Evolutionary conservation across 257 asterid genomes (phyloP).

Genomic region (Fraxinus americana): DNA sequence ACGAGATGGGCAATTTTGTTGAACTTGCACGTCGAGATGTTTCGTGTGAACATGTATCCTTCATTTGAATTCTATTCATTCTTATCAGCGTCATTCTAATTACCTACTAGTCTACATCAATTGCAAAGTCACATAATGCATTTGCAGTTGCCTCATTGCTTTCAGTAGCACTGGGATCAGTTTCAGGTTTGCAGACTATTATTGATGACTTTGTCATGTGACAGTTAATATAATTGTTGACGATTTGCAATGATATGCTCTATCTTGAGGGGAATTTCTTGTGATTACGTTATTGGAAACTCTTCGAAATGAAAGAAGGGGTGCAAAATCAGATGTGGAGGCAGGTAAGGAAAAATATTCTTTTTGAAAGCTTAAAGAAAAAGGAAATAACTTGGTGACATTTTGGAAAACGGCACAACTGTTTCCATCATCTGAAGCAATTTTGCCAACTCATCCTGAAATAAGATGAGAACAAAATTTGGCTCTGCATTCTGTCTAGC

Average conservation of each 20-base stretch:
- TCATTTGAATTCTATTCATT: slow-evolving; percentile 11
- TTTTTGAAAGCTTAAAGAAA: neutral
- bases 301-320: neutral
- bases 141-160: slow-evolving; percentile 4
- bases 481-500: neutral
- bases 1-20: slow-evolving; percentile 96
- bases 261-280: neutral
- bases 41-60: slow-evolving; percentile 99
- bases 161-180: neutral
- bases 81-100: slow-evolving; percentile 7
- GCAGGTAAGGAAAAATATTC: neutral
- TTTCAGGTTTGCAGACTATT: neutral
- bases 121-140: slow-evolving; percentile 18
- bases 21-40: slow-evolving; percentile 98
- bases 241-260: neutral
- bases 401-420: neutral
- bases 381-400: neutral
- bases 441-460: neutral
- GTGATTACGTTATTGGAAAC: neutral
- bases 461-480: slow-evolving; percentile 8
- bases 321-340: neutral
- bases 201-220: neutral
- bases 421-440: neutral
- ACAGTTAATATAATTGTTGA: neutral
- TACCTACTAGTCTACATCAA: slow-evolving; percentile 17